phyloP scores from a whole-genome alignment of 139 green algal species.

The Klebsormidium nitens region DNA sequence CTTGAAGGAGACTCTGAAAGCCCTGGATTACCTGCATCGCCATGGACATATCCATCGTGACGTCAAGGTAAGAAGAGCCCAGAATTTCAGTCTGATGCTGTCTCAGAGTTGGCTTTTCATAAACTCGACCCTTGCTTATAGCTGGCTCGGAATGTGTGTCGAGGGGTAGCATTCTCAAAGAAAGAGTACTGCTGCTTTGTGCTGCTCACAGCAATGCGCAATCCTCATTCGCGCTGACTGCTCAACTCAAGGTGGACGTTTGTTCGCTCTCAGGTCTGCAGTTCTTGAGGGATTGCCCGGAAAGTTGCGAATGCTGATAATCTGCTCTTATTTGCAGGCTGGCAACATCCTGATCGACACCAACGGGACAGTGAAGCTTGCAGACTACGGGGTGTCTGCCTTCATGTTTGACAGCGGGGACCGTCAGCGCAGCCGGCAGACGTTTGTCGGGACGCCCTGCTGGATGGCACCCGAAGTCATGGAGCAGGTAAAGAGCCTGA shows the following conservation, averaged over 20 bases:
- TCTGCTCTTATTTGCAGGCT: too few species aligned
- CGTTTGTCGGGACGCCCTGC: constrained; percentile 85
- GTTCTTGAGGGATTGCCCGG: too few species aligned
- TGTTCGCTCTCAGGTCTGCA: too few species aligned
- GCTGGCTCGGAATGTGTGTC: too few species aligned
- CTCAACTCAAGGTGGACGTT: too few species aligned
- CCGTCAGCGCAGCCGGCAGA: constrained; percentile 30
- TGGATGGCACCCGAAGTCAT: constrained; percentile 99
- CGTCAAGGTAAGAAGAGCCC: constrained; percentile 78
- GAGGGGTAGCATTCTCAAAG: too few species aligned
- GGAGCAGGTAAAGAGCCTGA: constrained; percentile 71
- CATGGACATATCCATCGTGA: constrained; percentile 93
- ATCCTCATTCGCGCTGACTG: too few species aligned
- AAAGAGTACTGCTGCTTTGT: too few species aligned
- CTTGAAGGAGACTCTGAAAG: constrained; percentile 85
- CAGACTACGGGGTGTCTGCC: constrained; percentile 96
- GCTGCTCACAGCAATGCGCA: too few species aligned
- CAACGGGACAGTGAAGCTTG: constrained; percentile 82
- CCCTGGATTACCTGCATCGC: constrained; percentile 92
- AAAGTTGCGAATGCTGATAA: too few species aligned
- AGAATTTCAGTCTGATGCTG: not conserved
- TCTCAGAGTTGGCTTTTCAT: too few species aligned
- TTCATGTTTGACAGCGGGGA: constrained; percentile 66
- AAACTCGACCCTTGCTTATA: too few species aligned
- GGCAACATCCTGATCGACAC: constrained; percentile 97